These are phyloP conservation scores for Teunomyces stri DNA, from an alignment of 805 yeast genomes.

Conservation along the genomic window DNA sequence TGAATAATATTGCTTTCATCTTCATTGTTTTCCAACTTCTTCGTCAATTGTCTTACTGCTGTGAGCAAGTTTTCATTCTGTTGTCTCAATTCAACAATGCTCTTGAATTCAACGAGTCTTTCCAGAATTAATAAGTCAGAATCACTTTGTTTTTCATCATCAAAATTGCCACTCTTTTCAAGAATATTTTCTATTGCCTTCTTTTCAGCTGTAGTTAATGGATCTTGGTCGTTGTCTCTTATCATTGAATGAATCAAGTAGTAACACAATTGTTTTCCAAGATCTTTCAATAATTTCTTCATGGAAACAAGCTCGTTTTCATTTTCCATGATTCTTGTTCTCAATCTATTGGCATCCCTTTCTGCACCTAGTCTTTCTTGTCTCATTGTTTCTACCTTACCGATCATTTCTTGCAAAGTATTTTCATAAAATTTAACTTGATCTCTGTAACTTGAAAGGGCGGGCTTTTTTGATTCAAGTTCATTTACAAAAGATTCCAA, in stretches of 20 bases:
- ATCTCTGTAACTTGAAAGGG: slow-evolving; percentile 62
- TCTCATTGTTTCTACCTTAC: slow-evolving; percentile 49
- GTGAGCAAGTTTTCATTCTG: slow-evolving; percentile 72
- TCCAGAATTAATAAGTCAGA: slow-evolving; percentile 71
- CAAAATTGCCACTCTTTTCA: slow-evolving; percentile 31
- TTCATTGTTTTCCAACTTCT: slow-evolving; percentile 67
- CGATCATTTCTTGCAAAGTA: slow-evolving; percentile 52
- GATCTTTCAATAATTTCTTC: slow-evolving; percentile 61
- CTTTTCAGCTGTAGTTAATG: slow-evolving; percentile 64
- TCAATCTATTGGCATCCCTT: slow-evolving; percentile 34
- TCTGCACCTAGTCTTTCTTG: slow-evolving; percentile 47
- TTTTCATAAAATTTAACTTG: slow-evolving; percentile 55
- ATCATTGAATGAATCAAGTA: slow-evolving; percentile 65
- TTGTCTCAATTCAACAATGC: slow-evolving; percentile 63
- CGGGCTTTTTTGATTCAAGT: slow-evolving; percentile 75
- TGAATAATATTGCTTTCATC: slow-evolving; percentile 40
- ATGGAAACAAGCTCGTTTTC: slow-evolving; percentile 48
- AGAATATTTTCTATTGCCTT: slow-evolving; percentile 59
- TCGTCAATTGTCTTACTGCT: slow-evolving; percentile 69
- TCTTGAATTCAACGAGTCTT: slow-evolving; percentile 67
- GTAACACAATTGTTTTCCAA: slow-evolving; percentile 79
- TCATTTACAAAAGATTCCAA: slow-evolving; percentile 71
- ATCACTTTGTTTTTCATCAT: slow-evolving; percentile 47
- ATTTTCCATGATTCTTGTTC: slow-evolving; percentile 37
- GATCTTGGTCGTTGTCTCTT: slow-evolving; percentile 53